Conservation (phyloP, 1,139 yeast genomes). For the Yarrowia galli region DNA sequence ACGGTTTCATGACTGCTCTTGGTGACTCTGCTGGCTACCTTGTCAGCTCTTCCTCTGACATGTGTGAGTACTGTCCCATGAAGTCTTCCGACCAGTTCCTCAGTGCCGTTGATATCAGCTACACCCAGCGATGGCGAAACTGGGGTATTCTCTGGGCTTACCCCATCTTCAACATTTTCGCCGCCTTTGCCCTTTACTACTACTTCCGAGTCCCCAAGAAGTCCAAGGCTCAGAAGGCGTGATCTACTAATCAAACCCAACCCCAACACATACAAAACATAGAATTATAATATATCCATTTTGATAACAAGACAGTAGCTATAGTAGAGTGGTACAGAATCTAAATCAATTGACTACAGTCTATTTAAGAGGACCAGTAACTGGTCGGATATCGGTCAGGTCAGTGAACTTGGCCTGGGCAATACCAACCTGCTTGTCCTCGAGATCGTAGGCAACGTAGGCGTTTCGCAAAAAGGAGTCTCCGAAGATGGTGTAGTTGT, state of each 20-base stretch:
- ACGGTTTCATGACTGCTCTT: conserved; percentile 50
- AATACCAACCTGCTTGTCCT: too few relatives aligned
- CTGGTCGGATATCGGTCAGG: too few relatives aligned
- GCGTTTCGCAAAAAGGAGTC: too few relatives aligned
- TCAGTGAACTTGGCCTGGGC: too few relatives aligned
- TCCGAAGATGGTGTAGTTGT: too few relatives aligned
- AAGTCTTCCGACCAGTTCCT: conserved; percentile 25
- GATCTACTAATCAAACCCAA: too few relatives aligned
- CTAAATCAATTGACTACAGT: too few relatives aligned
- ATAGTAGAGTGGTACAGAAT: too few relatives aligned
- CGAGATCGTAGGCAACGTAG: too few relatives aligned
- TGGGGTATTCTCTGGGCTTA: conserved; percentile 67
- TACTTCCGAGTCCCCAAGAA: conserved; percentile 49
- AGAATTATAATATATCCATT: neutral
- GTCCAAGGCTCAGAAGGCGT: conserved; percentile 33
- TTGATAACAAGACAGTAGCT: too few relatives aligned
- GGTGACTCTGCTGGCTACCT: conserved; percentile 55
- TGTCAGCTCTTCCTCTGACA: conserved; percentile 51
- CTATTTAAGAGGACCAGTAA: too few relatives aligned
- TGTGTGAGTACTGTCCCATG: conserved; percentile 58
- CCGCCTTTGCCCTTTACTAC: conserved; percentile 57
- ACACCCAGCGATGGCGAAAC: conserved; percentile 66
- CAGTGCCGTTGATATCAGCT: conserved; percentile 42
- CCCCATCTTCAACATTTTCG: conserved; percentile 60
- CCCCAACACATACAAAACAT: neutral